phyloP scores from a whole-genome alignment of 129 eudicot genomes.

The Chrysanthemum makinoi region DNA sequence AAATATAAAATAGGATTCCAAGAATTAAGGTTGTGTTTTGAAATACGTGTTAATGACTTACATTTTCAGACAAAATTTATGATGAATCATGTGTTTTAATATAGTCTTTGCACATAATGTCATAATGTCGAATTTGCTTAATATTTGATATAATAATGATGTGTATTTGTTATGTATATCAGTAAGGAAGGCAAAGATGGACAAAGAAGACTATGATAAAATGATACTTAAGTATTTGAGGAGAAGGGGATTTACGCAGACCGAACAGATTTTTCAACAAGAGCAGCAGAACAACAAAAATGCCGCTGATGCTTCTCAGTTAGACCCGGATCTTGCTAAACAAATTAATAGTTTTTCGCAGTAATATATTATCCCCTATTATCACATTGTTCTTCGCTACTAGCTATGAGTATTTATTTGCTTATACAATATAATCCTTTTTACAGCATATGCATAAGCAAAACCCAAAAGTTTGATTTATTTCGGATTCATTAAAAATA shows the following conservation, averaged over 20 bases:
- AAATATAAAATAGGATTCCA: too few relatives aligned
- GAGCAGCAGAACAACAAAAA: constrained; percentile 7
- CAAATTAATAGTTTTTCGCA: constrained; percentile 61
- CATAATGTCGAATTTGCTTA: constrained; percentile 2
- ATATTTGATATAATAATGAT: not conserved
- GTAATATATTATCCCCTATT: constrained; percentile 37
- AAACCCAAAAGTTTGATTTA: too few relatives aligned
- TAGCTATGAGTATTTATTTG: not conserved
- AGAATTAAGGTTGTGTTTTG: not conserved
- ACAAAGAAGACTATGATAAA: constrained; percentile 66
- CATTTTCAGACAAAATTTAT: not conserved
- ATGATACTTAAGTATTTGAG: constrained; percentile 58
- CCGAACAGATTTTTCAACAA: constrained; percentile 33
- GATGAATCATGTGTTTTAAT: not conserved
- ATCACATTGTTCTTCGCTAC: not conserved
- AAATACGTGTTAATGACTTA: not conserved
- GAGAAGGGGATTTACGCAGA: constrained; percentile 79
- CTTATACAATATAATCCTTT: not conserved
- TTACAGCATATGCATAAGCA: not conserved
- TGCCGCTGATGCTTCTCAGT: constrained; percentile 31
- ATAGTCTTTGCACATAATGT: not conserved
- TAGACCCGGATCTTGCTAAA: constrained; percentile 67
- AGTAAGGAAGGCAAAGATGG: constrained; percentile 45
- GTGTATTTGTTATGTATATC: constrained; percentile 6
- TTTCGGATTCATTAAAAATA: not conserved